Evolutionary conservation across 2,329 filamentous ascomycete species (phyloP), one percentile per base, ranked within the genome.

Genomic region (Fusarium virguliforme): DNA sequence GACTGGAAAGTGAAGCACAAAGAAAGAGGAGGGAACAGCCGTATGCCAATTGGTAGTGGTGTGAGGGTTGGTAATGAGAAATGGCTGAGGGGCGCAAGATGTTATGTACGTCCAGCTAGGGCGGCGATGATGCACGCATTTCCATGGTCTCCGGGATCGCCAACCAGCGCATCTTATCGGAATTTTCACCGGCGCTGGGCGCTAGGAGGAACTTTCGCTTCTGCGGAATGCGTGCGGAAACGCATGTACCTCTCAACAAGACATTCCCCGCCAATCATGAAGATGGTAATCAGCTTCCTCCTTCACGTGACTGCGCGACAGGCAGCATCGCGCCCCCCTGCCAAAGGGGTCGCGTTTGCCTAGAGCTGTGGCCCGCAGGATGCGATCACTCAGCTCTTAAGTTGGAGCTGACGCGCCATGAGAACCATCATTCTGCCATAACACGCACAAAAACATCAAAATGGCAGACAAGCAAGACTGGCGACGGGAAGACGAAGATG

Each of bases 401-500:
- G 74, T 57, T 53, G 62, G 65, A 70, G 62, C 56, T 68, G 60
- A 66, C 68, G 69, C 63, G 62, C 69, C 65, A 68, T 73, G 68
- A 69, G 43, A 43, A 34, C 38, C 46, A 41, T 54, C 48, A 61
- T 46, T 50, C 46, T 54, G 51, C 46, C 48, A 41, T 53, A 66
- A 72, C 43, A 12, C 43, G 58, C 58, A 62, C 34, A 34, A 26
- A 50, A 13, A 63, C 50, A 61, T 59, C 38, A 56, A 69, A 54
- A 83, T 82, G 81, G 74, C 78, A 32, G 80, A 80, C 43, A 78
- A 75, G 30, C 75, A 79, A 51, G 85, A 88, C 24, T 85, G 84
- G 76, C 83, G 80, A 77, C 82, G 78, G 50, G 84, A 85, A 5
- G 85, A 89, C 6, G 90, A 92, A 7, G 92, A 94, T 18, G 92